Base-by-base conservation (phyloP, 768 basidiomycete species). In the Boletellus sp. region DNA sequence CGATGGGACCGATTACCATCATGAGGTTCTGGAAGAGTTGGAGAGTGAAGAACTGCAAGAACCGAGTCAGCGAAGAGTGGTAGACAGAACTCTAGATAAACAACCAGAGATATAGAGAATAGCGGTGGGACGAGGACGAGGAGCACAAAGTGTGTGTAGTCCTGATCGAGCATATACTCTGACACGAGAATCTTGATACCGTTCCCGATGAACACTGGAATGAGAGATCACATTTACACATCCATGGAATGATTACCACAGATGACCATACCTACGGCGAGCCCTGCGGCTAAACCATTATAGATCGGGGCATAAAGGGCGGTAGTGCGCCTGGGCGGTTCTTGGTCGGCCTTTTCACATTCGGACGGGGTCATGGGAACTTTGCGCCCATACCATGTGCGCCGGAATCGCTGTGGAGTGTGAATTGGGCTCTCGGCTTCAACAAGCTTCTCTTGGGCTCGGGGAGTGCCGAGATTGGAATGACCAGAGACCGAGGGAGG, bases 311-410 rank as follows among this genome's bases (percentile, higher is more conserved):
- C 53, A 15, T 69, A 66, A 1, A 69, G 51, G 34, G 56, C 34
- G 0, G 58, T 67, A 0, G 53, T 34, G 39, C 65, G 65, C 1
- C 44, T 41, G 3, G 40, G 7, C 0, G 48, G 49, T 22, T 68
- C 56, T 34, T 44, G 48, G 4, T 41, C 38, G 0, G 48, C 61
- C 59, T 67, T 69, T 50, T 67, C 65, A 16, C 51, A 53, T 28
- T 65, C 64, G 7, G 60, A 57, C 11, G 72, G 66, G 22, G 67
- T 64, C 38, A 75, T 61, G 31, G 65, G 68, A 42, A 78, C 68
- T 66, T 77, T 80, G 53, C 72, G 72, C 11, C 84, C 83, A 56
- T 78, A 85, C 84, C 84, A 87, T 23, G 74, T 84, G 52, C 79
- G 65, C 42, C 70, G 78, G 42, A 67, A 68, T 38, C 57, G 60